Conservation (phyloP, 2,329 filamentous ascomycete species). For the Colletotrichum brevisporum region DNA sequence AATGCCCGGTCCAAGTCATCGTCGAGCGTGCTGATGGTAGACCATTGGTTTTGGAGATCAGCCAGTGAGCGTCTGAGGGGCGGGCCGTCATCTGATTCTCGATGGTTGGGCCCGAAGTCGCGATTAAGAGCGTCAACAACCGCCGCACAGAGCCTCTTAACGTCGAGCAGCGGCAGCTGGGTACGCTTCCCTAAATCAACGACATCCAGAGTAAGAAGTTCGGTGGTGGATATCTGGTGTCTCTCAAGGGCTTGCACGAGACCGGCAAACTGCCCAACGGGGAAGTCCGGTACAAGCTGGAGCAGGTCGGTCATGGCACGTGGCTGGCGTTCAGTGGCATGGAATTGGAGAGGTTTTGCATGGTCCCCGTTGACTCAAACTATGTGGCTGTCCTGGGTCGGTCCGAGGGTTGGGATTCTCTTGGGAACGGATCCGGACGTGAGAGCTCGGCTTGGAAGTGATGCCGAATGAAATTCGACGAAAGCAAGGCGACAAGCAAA, state of each 20-base stretch:
- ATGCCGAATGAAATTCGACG: neutral
- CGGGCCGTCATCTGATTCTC: conserved; percentile 6
- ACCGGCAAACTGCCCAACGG: conserved; percentile 77
- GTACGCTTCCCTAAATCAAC: conserved; percentile 89
- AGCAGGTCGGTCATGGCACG: conserved; percentile 86
- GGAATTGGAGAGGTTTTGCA: neutral
- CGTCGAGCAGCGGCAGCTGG: conserved; percentile 82
- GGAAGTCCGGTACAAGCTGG: conserved; percentile 85
- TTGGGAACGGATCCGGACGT: neutral
- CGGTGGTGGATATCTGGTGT: conserved; percentile 81
- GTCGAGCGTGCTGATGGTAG: conserved; percentile 85
- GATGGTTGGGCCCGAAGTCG: conserved; percentile 59
- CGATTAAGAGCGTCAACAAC: conserved; percentile 77
- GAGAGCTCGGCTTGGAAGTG: conserved; percentile 5
- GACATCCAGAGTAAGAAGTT: conserved; percentile 87
- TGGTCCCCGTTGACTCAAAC: neutral
- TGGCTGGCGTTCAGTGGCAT: neutral
- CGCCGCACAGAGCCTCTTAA: conserved; percentile 79
- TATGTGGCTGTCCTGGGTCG: neutral
- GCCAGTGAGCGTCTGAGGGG: conserved; percentile 29
- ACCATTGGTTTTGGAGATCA: conserved; percentile 46
- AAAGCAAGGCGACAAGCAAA: neutral
- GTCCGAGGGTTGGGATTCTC: neutral
- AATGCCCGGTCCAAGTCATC: conserved; percentile 77
- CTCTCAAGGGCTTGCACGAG: conserved; percentile 86